A percentile compares a stretch with the other conserved stretches of the same genome.
phyloP scores from a whole-genome alignment of 331 rosid species.

The Rosa hybrid region DNA sequence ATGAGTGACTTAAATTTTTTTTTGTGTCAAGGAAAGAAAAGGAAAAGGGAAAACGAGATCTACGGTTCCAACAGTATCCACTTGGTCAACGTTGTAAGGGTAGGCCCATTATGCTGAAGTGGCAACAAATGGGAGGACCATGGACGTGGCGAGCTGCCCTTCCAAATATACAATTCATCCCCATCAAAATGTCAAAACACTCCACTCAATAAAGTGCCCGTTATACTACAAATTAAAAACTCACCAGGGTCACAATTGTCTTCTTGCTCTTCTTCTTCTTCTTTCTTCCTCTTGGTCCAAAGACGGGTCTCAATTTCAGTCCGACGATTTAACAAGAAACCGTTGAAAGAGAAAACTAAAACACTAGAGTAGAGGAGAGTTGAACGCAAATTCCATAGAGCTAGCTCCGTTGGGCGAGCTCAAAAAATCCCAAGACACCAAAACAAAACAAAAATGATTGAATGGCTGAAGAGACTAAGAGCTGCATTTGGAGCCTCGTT shows the following conservation, averaged over 20 bases:
- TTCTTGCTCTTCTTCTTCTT: not conserved
- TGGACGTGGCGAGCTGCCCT: conserved; percentile 41
- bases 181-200: not conserved
- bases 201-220: not conserved
- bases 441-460: conserved; percentile 37
- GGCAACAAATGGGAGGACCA: conserved; percentile 45
- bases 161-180: not conserved
- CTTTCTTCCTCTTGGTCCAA: not conserved
- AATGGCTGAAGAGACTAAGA: conserved; percentile 56
- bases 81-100: not conserved
- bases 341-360: conserved; percentile 31
- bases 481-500: conserved; percentile 69
- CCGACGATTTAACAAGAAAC: not conserved
- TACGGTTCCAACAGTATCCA: no score
- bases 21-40: no score
- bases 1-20: no score
- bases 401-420: conserved; percentile 4
- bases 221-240: not conserved
- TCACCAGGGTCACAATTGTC: conserved; percentile 21
- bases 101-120: conserved; percentile 32
- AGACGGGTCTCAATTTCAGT: conserved; percentile 7
- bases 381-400: not conserved
- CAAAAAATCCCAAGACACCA: not conserved
- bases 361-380: not conserved
- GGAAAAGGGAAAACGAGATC: no score